Evolutionary conservation across 2,329 filamentous ascomycete genomes (phyloP), one percentile per base, ranked within the genome.

Genomic region (Fusarium sp.): DNA sequence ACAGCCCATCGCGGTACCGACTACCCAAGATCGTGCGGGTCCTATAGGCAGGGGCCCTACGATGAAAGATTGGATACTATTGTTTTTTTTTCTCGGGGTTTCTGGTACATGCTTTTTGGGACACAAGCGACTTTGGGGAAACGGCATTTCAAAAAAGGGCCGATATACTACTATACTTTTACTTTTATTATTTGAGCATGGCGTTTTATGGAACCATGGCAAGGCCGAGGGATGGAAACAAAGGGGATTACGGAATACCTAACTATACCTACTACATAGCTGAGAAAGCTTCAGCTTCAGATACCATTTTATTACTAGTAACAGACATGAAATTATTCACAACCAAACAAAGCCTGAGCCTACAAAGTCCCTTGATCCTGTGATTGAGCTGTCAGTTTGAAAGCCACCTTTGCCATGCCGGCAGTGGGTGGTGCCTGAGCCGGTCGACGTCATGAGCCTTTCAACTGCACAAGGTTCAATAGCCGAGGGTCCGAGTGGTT

Each of bases 21-120:
- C 62, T 74, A 11, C 72, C 72, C 60, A 74, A 74, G 58, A 74
- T 74, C 55, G 71, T 74, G 62, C 72, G 72, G 44, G 72, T 73
- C 40, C 57, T 73, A 8, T 74, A 61, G 67, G 53, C 51, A 55
- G 20, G 11, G 6, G 35, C 55, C 33, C 35, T 31, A 20, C 36
- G 22, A 58, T 20, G 24, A 24, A 31, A 58, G 56, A 58, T 42
- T 58, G 56, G 22, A 14, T n/a, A 42, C 42, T 46, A 9, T 5
- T 44, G 20, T 24, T 9, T 38, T 38, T 36, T 22, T 55, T 55
- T 11, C 35, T 12, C 16, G 56, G 36, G 38, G 56, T 27, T 29
- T 40, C 31, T 42, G 56, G 56, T n/a, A 42, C 36, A 38, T 20
- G 56, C 16, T 58, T 58, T 33, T 27, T 24, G 58, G 40, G 27